Evolutionary conservation across 345 rosid species (phyloP), one percentile per base, ranked within the genome.

Genomic region (Reutealis trisperma): DNA sequence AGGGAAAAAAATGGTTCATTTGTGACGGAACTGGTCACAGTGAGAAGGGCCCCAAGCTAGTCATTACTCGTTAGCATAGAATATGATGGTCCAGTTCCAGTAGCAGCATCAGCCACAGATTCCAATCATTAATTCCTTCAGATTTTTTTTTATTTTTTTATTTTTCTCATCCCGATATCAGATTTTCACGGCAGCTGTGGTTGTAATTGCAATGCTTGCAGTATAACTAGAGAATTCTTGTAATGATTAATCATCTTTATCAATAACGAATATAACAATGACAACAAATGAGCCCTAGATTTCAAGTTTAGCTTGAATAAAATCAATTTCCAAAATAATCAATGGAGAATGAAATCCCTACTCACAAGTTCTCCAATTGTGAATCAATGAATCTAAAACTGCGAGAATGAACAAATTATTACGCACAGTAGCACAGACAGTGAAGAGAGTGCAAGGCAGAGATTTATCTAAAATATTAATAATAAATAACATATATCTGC

Each of bases 1-100:
- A 1, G 89, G 87, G 30, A 79, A 71, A 14, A 86, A 86, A 71
- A 34, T 78, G 93, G 86, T 87, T 84, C 75, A 82, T 87, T n/a
- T 86, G 89, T n/a, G 86, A 88, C 6, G 18, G 71, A 9, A 41
- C 19, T 0, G 6, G 21, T 3, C 90, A 87, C 60, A 83, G 90
- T 44, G 37, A 67, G 0, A 13, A 30, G 1, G 80, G 84, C 22
- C 78, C 76, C 75, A 89, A 87, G 85, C 84, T 89, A 1, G 69
- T 37, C 21, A 1, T 27, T 27, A 82, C 41, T 37, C 41, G 5
- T 86, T 44, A 78, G 54, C 0, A 84, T 85, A 0, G 1, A 47
- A 12, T 63, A 65, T 9, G 5, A 5, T 0, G 78, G 57, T 52
- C 83, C 79, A 2, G 79, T 76, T 52, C 83, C 79, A 2, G 79